Conservation (phyloP, 2,329 filamentous ascomycete genomes). For the Pseudogymnoascus sp. region DNA sequence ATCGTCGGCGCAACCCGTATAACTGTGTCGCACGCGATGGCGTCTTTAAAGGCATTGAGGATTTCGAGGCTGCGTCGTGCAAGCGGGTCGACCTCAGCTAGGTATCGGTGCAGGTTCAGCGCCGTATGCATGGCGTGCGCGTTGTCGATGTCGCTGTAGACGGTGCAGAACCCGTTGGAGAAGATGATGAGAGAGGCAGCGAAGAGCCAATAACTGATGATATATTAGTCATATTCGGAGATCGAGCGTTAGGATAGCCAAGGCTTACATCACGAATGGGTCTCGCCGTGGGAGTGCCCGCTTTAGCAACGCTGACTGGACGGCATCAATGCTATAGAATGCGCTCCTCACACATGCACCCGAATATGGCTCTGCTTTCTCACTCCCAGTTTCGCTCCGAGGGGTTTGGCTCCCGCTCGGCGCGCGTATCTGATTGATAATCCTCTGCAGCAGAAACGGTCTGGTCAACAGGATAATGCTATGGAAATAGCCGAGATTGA, state of each 20-base stretch:
- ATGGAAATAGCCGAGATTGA: slow-evolving; percentile 54
- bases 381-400: slow-evolving; percentile 30
- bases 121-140: slow-evolving; percentile 34
- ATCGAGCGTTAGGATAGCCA: not conserved
- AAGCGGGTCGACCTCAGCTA: slow-evolving; percentile 40
- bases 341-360: slow-evolving; percentile 44
- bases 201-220: slow-evolving; percentile 48
- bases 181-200: slow-evolving; percentile 45
- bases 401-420: not conserved
- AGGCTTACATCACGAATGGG: slow-evolving; percentile 47
- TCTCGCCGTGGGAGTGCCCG: slow-evolving; percentile 43
- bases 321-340: slow-evolving; percentile 41
- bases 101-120: slow-evolving; percentile 42
- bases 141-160: slow-evolving; percentile 39
- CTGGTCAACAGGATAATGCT: slow-evolving; percentile 55
- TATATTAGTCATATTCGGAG: not conserved
- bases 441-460: slow-evolving; percentile 47
- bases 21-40: not conserved
- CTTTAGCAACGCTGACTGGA: slow-evolving; percentile 37
- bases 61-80: slow-evolving; percentile 25
- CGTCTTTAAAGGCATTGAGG: not conserved
- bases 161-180: slow-evolving; percentile 47
- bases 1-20: not conserved
- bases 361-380: slow-evolving; percentile 33
- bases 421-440: not conserved